Conservation (phyloP, 2,329 filamentous ascomycete genomes). For the Berkeleyomyces rouxiae region DNA sequence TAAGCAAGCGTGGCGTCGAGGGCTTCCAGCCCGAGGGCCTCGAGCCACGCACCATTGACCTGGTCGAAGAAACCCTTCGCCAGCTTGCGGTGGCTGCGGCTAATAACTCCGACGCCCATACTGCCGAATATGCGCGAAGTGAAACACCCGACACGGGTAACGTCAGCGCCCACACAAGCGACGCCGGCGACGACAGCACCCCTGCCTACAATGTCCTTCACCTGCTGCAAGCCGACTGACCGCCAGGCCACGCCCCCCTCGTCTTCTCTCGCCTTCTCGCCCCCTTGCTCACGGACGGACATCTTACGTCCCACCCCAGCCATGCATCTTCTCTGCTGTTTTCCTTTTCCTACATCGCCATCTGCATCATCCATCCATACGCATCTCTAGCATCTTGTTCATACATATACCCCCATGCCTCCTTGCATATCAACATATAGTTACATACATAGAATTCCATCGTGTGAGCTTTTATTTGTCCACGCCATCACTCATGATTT, state of each 20-base stretch:
- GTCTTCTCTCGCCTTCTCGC: neutral
- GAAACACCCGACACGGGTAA: neutral
- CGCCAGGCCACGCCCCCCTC: neutral
- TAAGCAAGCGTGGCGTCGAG: constrained; percentile 5
- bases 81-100: constrained; percentile 17
- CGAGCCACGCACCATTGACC: constrained; percentile 35
- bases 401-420: too few species aligned
- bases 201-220: neutral
- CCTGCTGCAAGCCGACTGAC: neutral
- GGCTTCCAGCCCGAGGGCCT: constrained; percentile 27
- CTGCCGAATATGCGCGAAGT: neutral
- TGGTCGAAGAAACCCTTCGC: constrained; percentile 30
- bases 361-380: too few species aligned
- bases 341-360: too few species aligned
- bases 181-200: neutral
- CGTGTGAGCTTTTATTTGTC: too few species aligned
- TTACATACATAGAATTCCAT: too few species aligned
- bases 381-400: too few species aligned
- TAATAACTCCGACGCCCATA: neutral
- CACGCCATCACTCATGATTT: too few species aligned
- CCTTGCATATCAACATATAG: too few species aligned
- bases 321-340: too few species aligned
- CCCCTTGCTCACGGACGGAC: too few species aligned
- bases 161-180: neutral
- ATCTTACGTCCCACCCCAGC: neutral